Evolutionary conservation across 2,329 filamentous ascomycete genomes (phyloP).

Genomic region (Xylaria arbuscula): DNA sequence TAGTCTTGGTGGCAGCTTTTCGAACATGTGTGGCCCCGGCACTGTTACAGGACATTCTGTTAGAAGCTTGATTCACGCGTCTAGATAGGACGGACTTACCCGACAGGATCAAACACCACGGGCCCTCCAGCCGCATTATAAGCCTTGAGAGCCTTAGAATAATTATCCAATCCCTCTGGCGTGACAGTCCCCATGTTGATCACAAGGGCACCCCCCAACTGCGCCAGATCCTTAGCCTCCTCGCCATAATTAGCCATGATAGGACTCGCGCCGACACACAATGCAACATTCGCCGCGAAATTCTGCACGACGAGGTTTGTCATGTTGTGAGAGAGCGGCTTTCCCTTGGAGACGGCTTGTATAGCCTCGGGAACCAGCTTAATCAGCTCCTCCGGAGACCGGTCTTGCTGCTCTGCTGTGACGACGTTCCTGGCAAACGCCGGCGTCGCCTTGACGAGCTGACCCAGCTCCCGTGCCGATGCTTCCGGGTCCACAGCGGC

Average conservation of each 20-base stretch:
- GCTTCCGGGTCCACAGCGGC: slow-evolving; percentile 73
- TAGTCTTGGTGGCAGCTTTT: slow-evolving; percentile 73
- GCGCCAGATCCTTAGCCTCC: slow-evolving; percentile 84
- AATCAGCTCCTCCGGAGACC: slow-evolving; percentile 44
- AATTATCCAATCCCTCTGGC: slow-evolving; percentile 76
- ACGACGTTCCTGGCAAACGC: slow-evolving; percentile 42
- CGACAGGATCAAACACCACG: slow-evolving; percentile 89
- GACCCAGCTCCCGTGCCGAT: slow-evolving; percentile 69
- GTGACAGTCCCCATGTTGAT: slow-evolving; percentile 96
- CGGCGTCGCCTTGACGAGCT: slow-evolving; percentile 62
- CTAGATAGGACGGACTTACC: slow-evolving; percentile 58
- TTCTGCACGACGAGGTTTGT: slow-evolving; percentile 97
- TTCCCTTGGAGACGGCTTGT: slow-evolving; percentile 67
- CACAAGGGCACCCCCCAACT: slow-evolving; percentile 80
- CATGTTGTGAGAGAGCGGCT: slow-evolving; percentile 93
- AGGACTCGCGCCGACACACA: slow-evolving; percentile 85
- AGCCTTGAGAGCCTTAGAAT: slow-evolving; percentile 77
- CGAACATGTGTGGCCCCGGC: slow-evolving; percentile 84
- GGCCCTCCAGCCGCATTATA: slow-evolving; percentile 84
- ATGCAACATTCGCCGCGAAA: slow-evolving; percentile 89
- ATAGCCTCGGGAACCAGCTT: slow-evolving; percentile 60
- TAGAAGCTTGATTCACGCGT: background rate
- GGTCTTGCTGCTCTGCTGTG: slow-evolving; percentile 32
- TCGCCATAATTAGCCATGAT: slow-evolving; percentile 93
- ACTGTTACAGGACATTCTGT: slow-evolving; percentile 48